phyloP scores from a whole-genome alignment of 768 basidiomycete genomes.

The Floccularia luteovirens region DNA sequence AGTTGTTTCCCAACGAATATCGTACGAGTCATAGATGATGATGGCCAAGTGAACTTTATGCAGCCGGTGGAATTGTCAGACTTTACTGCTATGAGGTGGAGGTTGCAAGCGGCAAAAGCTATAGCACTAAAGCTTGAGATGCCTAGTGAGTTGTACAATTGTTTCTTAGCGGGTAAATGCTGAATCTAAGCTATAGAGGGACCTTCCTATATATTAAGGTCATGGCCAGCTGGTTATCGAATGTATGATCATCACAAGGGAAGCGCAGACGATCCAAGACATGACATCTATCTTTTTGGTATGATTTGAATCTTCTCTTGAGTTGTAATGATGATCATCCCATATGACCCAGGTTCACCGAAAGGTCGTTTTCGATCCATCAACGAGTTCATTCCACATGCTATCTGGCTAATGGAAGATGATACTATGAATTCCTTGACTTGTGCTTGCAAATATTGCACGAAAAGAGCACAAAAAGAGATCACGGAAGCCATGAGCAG shows the following conservation, averaged over 20 bases:
- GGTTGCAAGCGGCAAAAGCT: constrained; percentile 31
- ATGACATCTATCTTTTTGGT: constrained; percentile 80
- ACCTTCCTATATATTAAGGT: constrained; percentile 48
- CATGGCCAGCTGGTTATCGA: constrained; percentile 62
- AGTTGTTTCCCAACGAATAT: constrained; percentile 52
- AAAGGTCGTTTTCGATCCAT: constrained; percentile 62
- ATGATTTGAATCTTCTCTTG: constrained; percentile 4
- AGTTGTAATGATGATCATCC: constrained; percentile 2
- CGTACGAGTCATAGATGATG: constrained; percentile 39
- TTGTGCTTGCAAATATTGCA: constrained; percentile 76
- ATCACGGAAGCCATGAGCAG: constrained; percentile 53
- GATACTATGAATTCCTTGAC: constrained; percentile 32
- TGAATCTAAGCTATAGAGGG: constrained; percentile 28
- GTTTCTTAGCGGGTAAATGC: neutral
- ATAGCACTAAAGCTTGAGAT: constrained; percentile 34
- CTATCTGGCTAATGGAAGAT: constrained; percentile 68
- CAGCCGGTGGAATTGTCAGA: constrained; percentile 44
- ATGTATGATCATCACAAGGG: constrained; percentile 78
- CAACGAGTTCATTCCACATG: constrained; percentile 84
- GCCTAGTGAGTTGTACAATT: constrained; percentile 32
- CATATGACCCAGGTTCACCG: constrained; percentile 28
- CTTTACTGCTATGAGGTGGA: constrained; percentile 51
- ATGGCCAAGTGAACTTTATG: constrained; percentile 71
- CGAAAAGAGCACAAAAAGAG: constrained; percentile 58
- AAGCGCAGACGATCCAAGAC: constrained; percentile 39